Base-by-base conservation (phyloP, 805 yeast genomes). In the Suhomyces faveliae region DNA sequence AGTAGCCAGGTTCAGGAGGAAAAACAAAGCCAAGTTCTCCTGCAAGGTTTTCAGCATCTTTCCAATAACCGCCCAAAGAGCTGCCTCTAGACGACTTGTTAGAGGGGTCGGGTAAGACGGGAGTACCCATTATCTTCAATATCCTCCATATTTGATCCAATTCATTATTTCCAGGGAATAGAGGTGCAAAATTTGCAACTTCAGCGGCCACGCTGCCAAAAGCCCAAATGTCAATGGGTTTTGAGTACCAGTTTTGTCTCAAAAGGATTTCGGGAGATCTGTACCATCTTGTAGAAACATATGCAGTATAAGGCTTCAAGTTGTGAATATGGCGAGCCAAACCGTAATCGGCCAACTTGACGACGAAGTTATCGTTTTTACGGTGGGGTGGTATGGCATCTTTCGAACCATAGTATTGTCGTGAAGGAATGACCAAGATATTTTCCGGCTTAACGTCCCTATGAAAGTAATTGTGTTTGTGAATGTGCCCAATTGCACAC, bases 371-470 rank as follows among this genome's bases (percentile, higher is more conserved):
- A 51, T 77, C 77, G 30, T 60, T 52, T 55, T 52, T 70, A 62
- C 62, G 67, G 64, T 50, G 57, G 38, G 54, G 60, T 1, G 84
- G 84, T 15, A 78, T 62, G 20, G 62, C 57, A 8, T 54, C 58
- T 42, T 59, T 64, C 9, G 66, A 54, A 2, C 79, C 79, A 62
- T 78, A 85, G 58, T 77, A 85, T 43, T 74, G 74, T 35, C 68
- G 64, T 5, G 85, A 67, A 19, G 84, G 81, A 30, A 83, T 74
- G 4, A 91, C 80, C 55, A 92, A 76, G 21, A 92, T 85, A 65
- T 92, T 92, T 60, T 92, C 97, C 0, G 99, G 98, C 66, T 92
- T 92, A 42, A 92, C 77, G 71, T 92, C 99, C 48, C 99, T 78
- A 64, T 92, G 98, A 59, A 84, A 84, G 59, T 76, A 88, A 9